These are phyloP conservation scores for Diaporthe sp. DNA, from an alignment of 2,329 filamentous ascomycete species.

Conservation along the genomic window DNA sequence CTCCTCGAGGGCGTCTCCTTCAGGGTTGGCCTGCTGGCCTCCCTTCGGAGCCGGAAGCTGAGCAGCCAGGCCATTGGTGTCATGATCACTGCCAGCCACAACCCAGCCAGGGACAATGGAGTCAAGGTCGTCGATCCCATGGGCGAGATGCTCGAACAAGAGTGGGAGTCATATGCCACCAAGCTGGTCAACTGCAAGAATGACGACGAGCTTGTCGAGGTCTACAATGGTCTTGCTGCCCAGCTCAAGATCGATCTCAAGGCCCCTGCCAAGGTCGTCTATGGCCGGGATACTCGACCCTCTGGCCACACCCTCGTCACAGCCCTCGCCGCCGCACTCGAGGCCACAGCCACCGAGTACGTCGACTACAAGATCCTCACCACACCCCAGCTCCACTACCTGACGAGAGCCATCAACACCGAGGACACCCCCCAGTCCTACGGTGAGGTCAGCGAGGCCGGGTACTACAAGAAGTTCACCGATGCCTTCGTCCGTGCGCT, in stretches of 20 bases:
- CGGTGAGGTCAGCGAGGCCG: slow-evolving; percentile 86
- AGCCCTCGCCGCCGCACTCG: slow-evolving; percentile 82
- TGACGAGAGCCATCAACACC: slow-evolving; percentile 94
- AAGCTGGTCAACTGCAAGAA: slow-evolving; percentile 85
- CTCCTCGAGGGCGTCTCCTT: slow-evolving; percentile 93
- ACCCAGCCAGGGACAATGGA: slow-evolving; percentile 89
- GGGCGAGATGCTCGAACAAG: slow-evolving; percentile 97
- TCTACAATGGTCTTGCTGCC: slow-evolving; percentile 80
- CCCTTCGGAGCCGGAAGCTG: slow-evolving; percentile 89
- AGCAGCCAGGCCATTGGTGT: slow-evolving; percentile 93
- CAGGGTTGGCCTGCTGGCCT: slow-evolving; percentile 88
- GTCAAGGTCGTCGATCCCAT: slow-evolving; percentile 97
- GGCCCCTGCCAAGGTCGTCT: slow-evolving; percentile 82
- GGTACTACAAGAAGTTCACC: slow-evolving; percentile 94
- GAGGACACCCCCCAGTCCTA: slow-evolving; percentile 88
- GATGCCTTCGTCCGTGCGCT: slow-evolving; percentile 87
- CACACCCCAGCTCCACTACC: slow-evolving; percentile 97
- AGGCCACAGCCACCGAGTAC: slow-evolving; percentile 78
- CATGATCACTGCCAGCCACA: slow-evolving; percentile 96
- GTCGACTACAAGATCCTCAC: slow-evolving; percentile 92
- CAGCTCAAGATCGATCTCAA: slow-evolving; percentile 80
- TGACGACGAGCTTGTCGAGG: slow-evolving; percentile 78
- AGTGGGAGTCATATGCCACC: slow-evolving; percentile 93
- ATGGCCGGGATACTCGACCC: slow-evolving; percentile 91
- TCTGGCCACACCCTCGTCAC: slow-evolving; percentile 87